phyloP scores from a whole-genome alignment of 2,329 filamentous ascomycete genomes.

The Helicocarpus griseus region DNA sequence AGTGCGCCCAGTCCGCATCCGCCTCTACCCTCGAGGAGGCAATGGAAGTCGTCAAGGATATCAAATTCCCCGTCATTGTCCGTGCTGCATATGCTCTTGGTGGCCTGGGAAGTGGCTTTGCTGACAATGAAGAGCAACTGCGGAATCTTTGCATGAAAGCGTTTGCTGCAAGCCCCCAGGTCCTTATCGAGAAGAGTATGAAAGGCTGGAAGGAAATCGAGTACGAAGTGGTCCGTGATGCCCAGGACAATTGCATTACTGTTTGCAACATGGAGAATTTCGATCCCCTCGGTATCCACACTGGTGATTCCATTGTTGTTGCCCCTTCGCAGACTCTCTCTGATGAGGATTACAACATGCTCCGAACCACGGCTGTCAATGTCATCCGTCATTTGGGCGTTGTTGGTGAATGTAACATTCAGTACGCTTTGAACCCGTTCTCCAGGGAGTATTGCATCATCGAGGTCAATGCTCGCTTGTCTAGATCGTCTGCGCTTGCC shows the following conservation, averaged over 20 bases:
- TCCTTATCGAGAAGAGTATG: constrained; percentile 96
- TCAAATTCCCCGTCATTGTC: constrained; percentile 94
- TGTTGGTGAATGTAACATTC: constrained; percentile 97
- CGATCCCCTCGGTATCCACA: constrained; percentile 94
- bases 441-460: constrained; percentile 98
- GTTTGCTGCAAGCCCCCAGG: constrained; percentile 88
- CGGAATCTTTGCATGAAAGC: constrained; percentile 87
- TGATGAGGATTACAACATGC: constrained; percentile 98
- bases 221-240: constrained; percentile 95
- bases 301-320: constrained; percentile 95
- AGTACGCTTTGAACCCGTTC: constrained; percentile 92
- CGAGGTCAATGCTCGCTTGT: constrained; percentile 94
- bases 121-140: constrained; percentile 74
- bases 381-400: constrained; percentile 95
- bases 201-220: constrained; percentile 99
- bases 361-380: constrained; percentile 91
- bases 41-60: constrained; percentile 74
- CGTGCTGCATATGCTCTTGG: constrained; percentile 92
- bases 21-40: constrained; percentile 84
- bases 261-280: constrained; percentile 99
- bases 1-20: constrained; percentile 94
- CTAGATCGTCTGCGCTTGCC: constrained; percentile 85
- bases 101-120: constrained; percentile 90
- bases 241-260: constrained; percentile 95
- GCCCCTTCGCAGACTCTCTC: constrained; percentile 94